A percentile compares a stretch with the other conserved stretches of the same genome.
These are phyloP conservation scores for Apiospora kogelbergensis DNA, from an alignment of 2,329 filamentous ascomycete genomes.

Conservation along the genomic window DNA sequence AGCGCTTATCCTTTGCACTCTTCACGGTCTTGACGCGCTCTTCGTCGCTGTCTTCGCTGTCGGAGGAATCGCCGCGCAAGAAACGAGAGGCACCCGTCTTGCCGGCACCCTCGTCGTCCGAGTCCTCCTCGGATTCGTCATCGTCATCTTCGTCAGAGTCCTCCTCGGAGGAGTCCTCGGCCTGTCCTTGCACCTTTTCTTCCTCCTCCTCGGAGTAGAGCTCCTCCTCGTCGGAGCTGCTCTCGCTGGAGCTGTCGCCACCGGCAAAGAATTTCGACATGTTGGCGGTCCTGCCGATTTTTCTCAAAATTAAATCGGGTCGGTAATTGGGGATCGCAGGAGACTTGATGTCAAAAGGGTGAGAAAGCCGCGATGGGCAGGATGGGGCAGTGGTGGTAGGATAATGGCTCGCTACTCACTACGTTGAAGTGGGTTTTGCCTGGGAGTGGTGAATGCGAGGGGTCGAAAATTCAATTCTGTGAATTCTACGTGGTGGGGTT, in stretches of 20 bases:
- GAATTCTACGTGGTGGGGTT: constrained; percentile 9
- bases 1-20: constrained; percentile 96
- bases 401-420: constrained; percentile 5
- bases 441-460: constrained; percentile 4
- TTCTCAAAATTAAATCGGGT: constrained; percentile 4
- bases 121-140: constrained; percentile 49
- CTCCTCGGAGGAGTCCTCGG: constrained; percentile 52
- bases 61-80: constrained; percentile 73
- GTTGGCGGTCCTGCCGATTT: constrained; percentile 34
- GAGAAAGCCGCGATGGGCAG: constrained; percentile 8
- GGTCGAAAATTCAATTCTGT: constrained; percentile 11
- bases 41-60: constrained; percentile 84
- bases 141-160: constrained; percentile 53
- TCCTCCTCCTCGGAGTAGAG: constrained; percentile 81
- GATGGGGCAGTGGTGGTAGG: constrained; percentile 5
- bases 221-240: constrained; percentile 94
- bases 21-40: constrained; percentile 86
- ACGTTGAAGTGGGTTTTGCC: constrained; percentile 7
- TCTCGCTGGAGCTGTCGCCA: constrained; percentile 91
- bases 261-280: constrained; percentile 98
- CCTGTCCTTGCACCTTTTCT: constrained; percentile 47
- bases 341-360: not conserved
- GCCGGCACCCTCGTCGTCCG: constrained; percentile 63
- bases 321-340: not conserved
- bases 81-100: constrained; percentile 77